Conservation (phyloP, 106 monocot species). For the Phalaenopsis aphrodite region DNA sequence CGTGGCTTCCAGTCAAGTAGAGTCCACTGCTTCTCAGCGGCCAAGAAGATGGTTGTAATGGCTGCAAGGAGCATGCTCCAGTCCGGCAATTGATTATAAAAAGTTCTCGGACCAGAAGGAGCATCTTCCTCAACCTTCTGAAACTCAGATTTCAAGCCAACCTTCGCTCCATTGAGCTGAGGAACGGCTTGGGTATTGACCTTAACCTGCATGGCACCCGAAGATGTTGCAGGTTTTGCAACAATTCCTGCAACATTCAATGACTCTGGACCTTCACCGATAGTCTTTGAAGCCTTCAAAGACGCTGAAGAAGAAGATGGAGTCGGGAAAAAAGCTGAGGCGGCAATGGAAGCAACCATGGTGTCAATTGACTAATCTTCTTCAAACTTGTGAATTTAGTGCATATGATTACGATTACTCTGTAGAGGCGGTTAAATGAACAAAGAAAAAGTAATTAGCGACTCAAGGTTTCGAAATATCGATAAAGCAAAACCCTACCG, state of each 20-base stretch:
- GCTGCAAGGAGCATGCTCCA: conserved; percentile 89
- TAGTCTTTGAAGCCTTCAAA: conserved; percentile 3
- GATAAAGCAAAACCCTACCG: too few relatives aligned
- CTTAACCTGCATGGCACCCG: conserved; percentile 39
- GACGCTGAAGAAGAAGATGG: conserved; percentile 16
- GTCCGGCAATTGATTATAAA: conserved; percentile 88
- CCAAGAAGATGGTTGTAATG: conserved; percentile 77
- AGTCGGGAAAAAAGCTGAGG: conserved; percentile 52
- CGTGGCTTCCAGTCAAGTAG: conserved; percentile 77
- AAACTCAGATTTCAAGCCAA: conserved; percentile 25
- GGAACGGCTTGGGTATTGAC: conserved; percentile 50
- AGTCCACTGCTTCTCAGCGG: conserved; percentile 86
- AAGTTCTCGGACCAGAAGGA: conserved; percentile 43
- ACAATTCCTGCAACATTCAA: conserved; percentile 27
- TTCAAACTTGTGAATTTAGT: neutral
- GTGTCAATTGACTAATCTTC: neutral
- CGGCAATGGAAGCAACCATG: conserved; percentile 31
- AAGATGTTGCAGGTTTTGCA: conserved; percentile 25
- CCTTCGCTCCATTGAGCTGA: conserved; percentile 42
- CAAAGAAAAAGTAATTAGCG: too few relatives aligned
- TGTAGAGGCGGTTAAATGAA: too few relatives aligned
- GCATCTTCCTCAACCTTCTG: conserved; percentile 28
- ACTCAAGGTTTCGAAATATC: too few relatives aligned
- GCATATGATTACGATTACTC: neutral
- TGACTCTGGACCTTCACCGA: conserved; percentile 25